phyloP scores from a whole-genome alignment of 139 green algal genomes.

The Astrephomene gubernaculifera region DNA sequence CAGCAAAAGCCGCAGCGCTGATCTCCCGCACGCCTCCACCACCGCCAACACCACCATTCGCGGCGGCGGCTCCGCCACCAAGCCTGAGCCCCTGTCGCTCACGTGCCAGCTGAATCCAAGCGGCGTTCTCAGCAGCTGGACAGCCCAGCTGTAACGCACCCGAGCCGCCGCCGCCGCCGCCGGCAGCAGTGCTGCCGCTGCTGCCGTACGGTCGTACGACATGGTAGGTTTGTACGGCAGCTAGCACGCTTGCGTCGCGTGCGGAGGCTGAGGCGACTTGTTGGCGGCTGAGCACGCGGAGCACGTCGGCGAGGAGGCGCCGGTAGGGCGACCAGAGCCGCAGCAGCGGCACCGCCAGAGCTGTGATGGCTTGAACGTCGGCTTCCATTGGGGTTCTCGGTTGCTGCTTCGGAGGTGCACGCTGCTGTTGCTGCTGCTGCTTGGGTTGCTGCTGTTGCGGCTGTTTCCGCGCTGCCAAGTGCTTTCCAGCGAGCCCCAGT shows the following conservation, averaged over 20 bases:
- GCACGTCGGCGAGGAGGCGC: not conserved
- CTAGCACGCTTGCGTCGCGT: not conserved
- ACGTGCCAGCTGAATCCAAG: not conserved
- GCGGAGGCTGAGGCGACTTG: not conserved
- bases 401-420: too few species aligned
- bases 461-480: not conserved
- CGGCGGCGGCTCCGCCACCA: not conserved
- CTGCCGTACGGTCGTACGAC: not conserved
- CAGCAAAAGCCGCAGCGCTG: not conserved
- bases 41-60: not conserved
- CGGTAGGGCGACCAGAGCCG: not conserved
- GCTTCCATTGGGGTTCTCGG: too few species aligned
- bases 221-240: conserved; percentile 2
- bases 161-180: not conserved
- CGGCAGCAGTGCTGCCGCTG: not conserved
- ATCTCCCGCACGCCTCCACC: not conserved
- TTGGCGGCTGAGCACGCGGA: not conserved
- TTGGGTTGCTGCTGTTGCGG: not conserved
- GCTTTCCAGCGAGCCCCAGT: not conserved
- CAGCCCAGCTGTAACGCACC: not conserved
- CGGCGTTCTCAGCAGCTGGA: not conserved
- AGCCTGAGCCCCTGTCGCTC: not conserved
- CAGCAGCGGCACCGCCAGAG: not conserved
- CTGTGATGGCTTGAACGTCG: not conserved
- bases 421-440: not conserved